Base-by-base conservation (phyloP, 1,284 basidiomycete genomes). In the Xerocomus amazonicus region DNA sequence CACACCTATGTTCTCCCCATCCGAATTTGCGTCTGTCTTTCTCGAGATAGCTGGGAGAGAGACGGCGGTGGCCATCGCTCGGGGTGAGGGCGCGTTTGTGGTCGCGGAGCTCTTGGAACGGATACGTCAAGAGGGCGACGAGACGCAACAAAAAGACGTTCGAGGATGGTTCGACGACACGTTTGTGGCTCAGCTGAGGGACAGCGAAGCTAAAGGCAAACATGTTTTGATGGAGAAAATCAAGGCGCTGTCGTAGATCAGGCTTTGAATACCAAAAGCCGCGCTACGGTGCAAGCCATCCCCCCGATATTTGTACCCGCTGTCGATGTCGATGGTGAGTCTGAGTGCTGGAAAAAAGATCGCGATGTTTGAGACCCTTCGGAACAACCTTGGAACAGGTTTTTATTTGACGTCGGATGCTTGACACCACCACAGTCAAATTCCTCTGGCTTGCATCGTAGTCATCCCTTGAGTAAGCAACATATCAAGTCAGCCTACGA, bases 71-170 rank as follows among this genome's bases (percentile, higher is more conserved):
- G 73, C 73, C 19, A 80, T 92, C 69, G 89, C 87, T 28, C 66
- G 78, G 65, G 71, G 81, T 53, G 68, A 83, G 41, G 92, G 90
- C 1, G 78, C 85, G 2, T 94, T 94, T 58, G 80, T 94, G 4
- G 72, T 92, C 3, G 83, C 87, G 0, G 90, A 90, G 65, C 68
- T 93, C 37, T 79, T 87, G 55, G 83, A 84, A 57, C 79, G 83
- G 23, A 67, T 92, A 33, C 59, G 70, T 28, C 65, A 69, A 46
- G 74, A 74, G 9, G 75, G 72, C 3, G 65, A 63, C 14, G 67
- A 65, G 4, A 66, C 64, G n/a, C 70, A 72, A 48, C 70, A 65
- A 45, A 59, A 57, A 17, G 69, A 50, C 38, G 61, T 89, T 40
- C 81, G 76, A 62, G 60, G 54, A 6, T 87, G 84, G 76, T 83